Base-by-base conservation (phyloP, 1,139 yeast species). In the Candida frijolesensis region DNA sequence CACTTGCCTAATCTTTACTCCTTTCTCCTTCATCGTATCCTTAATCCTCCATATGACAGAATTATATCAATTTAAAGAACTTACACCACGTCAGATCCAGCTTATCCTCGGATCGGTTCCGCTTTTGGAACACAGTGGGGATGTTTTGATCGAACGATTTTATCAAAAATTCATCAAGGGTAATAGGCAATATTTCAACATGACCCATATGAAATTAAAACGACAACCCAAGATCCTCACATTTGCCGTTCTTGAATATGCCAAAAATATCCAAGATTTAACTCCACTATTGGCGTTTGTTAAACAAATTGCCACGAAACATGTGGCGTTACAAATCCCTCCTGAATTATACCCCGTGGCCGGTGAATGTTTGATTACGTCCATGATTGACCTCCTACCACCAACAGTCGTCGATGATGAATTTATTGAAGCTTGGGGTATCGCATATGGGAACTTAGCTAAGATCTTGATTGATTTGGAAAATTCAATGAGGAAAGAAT, bases 261-360 rank as follows among this genome's bases (percentile, higher is more conserved):
- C 90, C 12, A 73, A 80, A 58, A 76, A 84, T 62, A 84, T 86
- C 53, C 85, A 85, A 57, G 79, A 84, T 53, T 66, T 85, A 51
- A 68, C 79, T 6, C 83, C 79, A 16, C 70, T 86, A 47, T 60
- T 73, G 12, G 79, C 69, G 1, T 81, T 83, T 55, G 88, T 86
- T 12, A 70, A 76, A 46, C 83, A 82, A 56, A 83, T 86, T 59
- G 87, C 81, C 35, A 75, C 75, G 54, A 85, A 85, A 65, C 91
- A 86, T 58, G 84, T 83, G 54, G 87, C 88, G 42, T 70, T 85
- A 52, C 82, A 80, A 60, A 76, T 86, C 42, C 64, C 67, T 52
- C 81, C 90, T 2, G 86, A 81, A 49, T 89, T 84, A 52, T 86
- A 86, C 59, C 82, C 84, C 18, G 73, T 83, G 53, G 90, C 86